phyloP scores from a whole-genome alignment of 257 asterid genomes.

The Gentiana dahurica region DNA sequence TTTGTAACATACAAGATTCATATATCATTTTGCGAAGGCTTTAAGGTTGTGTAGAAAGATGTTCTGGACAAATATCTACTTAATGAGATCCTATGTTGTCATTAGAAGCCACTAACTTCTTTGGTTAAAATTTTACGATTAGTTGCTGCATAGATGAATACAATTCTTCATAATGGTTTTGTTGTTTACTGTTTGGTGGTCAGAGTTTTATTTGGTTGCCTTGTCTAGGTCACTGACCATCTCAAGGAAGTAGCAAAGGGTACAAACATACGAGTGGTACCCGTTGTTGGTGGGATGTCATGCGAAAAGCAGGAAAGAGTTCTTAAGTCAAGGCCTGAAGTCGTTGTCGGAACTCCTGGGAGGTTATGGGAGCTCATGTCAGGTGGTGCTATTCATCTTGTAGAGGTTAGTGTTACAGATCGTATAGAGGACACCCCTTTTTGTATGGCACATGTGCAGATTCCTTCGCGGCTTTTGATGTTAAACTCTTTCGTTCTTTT shows the following conservation, averaged over 20 bases:
- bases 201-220: background rate
- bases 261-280: slow-evolving; percentile 57
- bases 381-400: slow-evolving; percentile 72
- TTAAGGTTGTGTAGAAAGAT: no score
- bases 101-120: no score
- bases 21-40: no score
- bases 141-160: no score
- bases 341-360: slow-evolving; percentile 99
- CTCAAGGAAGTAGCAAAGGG: slow-evolving; percentile 58
- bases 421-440: background rate
- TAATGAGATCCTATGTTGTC: no score
- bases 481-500: no score
- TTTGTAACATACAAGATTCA: no score
- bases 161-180: background rate
- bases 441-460: no score
- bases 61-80: no score
- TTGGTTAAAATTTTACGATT: no score
- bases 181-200: background rate
- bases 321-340: slow-evolving; percentile 78
- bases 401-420: slow-evolving; percentile 52
- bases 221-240: slow-evolving; percentile 79
- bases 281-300: slow-evolving; percentile 96
- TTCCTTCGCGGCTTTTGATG: no score
- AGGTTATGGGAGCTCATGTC: slow-evolving; percentile 98
- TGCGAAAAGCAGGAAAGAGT: slow-evolving; percentile 89